Evolutionary conservation across 1,284 basidiomycete genomes (phyloP).

Genomic region (Ceraceosorus guamensis): DNA sequence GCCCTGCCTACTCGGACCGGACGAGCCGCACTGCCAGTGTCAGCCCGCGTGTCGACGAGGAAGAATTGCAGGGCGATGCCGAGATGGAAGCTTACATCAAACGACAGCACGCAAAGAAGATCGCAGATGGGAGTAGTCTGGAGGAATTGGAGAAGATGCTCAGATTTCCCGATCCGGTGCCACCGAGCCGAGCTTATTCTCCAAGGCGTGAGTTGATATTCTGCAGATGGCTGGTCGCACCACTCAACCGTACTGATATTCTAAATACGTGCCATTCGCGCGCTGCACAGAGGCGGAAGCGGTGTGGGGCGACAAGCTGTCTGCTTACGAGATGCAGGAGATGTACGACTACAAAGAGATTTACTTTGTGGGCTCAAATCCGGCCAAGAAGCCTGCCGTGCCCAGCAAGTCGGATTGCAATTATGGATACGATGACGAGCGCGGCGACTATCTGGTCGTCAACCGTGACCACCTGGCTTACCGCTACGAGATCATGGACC

Average conservation of each 20-base stretch:
- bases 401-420: slow-evolving; percentile 68
- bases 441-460: slow-evolving; percentile 90
- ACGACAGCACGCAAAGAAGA: slow-evolving; percentile 77
- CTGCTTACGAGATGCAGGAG: slow-evolving; percentile 75
- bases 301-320: slow-evolving; percentile 50
- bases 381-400: slow-evolving; percentile 36
- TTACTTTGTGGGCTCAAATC: slow-evolving; percentile 65
- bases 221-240: no score
- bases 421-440: slow-evolving; percentile 93
- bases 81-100: slow-evolving; percentile 94
- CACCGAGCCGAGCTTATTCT: slow-evolving; percentile 62
- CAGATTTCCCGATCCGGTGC: slow-evolving; percentile 81
- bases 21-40: neutral
- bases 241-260: no score
- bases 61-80: slow-evolving; percentile 82
- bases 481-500: slow-evolving; percentile 86
- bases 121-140: slow-evolving; percentile 68
- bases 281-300: slow-evolving; percentile 40
- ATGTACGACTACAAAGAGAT: slow-evolving; percentile 78
- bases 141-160: slow-evolving; percentile 81
- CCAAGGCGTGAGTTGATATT: slow-evolving; percentile 52
- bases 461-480: slow-evolving; percentile 88
- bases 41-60: slow-evolving; percentile 56
- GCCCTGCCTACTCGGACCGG: slow-evolving; percentile 1
- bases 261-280: no score